These are phyloP conservation scores for Hanseniaspora vineae DNA, from an alignment of 805 yeast genomes.

Conservation along the genomic window DNA sequence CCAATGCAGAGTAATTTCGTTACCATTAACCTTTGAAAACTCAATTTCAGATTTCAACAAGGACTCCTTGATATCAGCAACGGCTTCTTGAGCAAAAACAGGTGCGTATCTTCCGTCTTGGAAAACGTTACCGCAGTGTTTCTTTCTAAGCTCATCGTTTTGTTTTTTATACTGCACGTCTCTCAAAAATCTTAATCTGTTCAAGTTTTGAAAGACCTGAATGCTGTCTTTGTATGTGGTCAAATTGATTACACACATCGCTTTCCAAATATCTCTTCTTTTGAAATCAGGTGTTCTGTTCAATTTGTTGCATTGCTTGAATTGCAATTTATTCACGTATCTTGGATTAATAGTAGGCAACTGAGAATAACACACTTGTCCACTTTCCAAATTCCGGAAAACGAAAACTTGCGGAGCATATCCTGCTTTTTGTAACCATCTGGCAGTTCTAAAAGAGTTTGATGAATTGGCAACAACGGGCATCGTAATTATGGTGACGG, in stretches of 20 bases:
- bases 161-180: slow-evolving; percentile 46
- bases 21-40: slow-evolving; percentile 51
- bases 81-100: slow-evolving; percentile 80
- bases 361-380: slow-evolving; percentile 84
- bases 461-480: slow-evolving; percentile 6
- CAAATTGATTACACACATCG: slow-evolving; percentile 74
- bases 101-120: slow-evolving; percentile 81
- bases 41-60: slow-evolving; percentile 10
- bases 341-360: slow-evolving; percentile 40
- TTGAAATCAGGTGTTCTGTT: slow-evolving; percentile 58
- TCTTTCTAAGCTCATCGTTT: slow-evolving; percentile 56
- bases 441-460: slow-evolving; percentile 38
- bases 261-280: slow-evolving; percentile 81
- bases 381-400: slow-evolving; percentile 76
- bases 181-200: slow-evolving; percentile 61
- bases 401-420: slow-evolving; percentile 75
- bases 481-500: slow-evolving; percentile 2
- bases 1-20: slow-evolving; percentile 43
- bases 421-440: slow-evolving; percentile 45
- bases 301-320: slow-evolving; percentile 79
- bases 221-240: slow-evolving; percentile 48
- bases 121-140: slow-evolving; percentile 48
- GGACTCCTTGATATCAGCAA: slow-evolving; percentile 52
- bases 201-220: slow-evolving; percentile 60
- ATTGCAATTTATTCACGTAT: slow-evolving; percentile 52